Base-by-base conservation (phyloP, 768 basidiomycete genomes). In the Trametes coccinea region DNA sequence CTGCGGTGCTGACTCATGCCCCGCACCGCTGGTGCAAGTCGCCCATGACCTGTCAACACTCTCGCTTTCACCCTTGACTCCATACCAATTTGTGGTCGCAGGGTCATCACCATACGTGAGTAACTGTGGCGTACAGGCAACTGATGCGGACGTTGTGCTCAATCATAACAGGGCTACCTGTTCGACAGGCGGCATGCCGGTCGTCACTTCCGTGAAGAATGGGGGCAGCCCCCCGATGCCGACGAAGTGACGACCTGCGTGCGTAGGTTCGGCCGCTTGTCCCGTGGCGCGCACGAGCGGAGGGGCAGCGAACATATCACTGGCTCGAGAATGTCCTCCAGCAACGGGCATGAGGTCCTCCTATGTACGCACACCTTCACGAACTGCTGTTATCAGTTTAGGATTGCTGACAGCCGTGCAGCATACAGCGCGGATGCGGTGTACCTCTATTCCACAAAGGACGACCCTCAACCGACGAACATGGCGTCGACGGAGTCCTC, bases 51-150 rank as follows among this genome's bases (percentile, higher is more conserved):
- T 95, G 48, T 92, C 86, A 7, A 85, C 90, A 17, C 74, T 95
- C 46, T 82, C 91, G 2, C 75, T 90, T 27, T 93, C 93, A 16
- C 83, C 89, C 2, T 76, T 93, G 13, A 86, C 89, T 0, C 92
- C 93, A 0, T 89, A 91, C 68, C 88, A 92, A 59, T 87, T 95
- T 63, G 86, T 94, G 17, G 92, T 94, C 37, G 92, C 90, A 3
- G 93, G 93, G 37, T 84, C 89, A 64, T 85, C 89, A 0, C 84
- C 86, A 46, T 88, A 84, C 70, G 93, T 93, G 67, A 65, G 88
- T 80, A 30, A 41, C 30, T 17, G 22, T n/a, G 14, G 53, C 13
- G 48, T 37, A 11, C 34, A 37, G 5, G 11, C 53, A 5, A 34
- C 11, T 44, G 65, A 55, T 31, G 22, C 22, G 22, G 22, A 22